Base-by-base conservation (phyloP, 768 basidiomycete species). In the Baorangia bicolor region DNA sequence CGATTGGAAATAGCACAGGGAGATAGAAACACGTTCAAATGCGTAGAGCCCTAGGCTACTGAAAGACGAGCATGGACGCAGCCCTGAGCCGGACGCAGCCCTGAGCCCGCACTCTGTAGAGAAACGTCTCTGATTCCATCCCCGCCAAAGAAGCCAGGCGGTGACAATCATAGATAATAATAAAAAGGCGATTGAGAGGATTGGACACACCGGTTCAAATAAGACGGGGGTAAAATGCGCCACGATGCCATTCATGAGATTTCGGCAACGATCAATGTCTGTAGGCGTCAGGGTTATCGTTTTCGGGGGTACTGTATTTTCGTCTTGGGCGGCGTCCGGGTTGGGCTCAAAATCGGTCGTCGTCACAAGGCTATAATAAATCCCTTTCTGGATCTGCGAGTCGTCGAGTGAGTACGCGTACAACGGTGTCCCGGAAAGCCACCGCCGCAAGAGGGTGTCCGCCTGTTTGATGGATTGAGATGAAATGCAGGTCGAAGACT, bases 141-240 rank as follows among this genome's bases (percentile, higher is more conserved):
- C 16, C 25, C n/a, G 49, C 20, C 41, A n/a, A 23, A 35, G 25
- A 38, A 21, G 33, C 34, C 46, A n/a, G 16, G 39, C 3, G n/a
- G 30, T 2, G 21, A 49, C 9, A 20, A 48, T 50, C 9, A 35
- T 12, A 27, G 3, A 14, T 33, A 20, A 14, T n/a, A n/a, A n/a
- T n/a, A 25, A 39, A 28, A 39, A 35, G n/a, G 27, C 12, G n/a
- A 45, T 42, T 18, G 25, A 39, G 28, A 49, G 8, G 23, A 40
- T 28, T 4, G 33, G 49, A 72, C 69, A 34, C 34, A 72, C 79
- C 27, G 86, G 81, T 2, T 88, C 88, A 67, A 91, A 91, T 0
- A 91, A 71, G 34, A 84, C 74, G 2, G 89, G 87, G 0, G 87
- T 86, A 65, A 90, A 90, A 66, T 87, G 78, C 5, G 77, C 77